Percentiles rank a stretch among this genome's conserved stretches.
Conservation (phyloP, 1,139 yeast species). For the Debaryomycetaceae sp. region DNA sequence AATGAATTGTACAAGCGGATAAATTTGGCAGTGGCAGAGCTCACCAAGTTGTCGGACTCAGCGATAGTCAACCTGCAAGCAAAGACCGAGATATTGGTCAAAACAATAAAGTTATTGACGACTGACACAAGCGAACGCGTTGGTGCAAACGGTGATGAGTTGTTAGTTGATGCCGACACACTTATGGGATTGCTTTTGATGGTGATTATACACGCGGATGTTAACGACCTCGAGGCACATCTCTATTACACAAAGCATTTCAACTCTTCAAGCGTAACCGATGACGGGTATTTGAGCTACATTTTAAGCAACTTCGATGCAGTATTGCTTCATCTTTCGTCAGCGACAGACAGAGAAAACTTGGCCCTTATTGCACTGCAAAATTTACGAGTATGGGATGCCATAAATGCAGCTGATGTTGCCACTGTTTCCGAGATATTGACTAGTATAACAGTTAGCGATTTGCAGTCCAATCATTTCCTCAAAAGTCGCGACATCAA, state of each 20-base stretch:
- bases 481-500: slow-evolving; percentile 48
- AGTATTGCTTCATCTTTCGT: slow-evolving; percentile 58
- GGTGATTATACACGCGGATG: slow-evolving; percentile 63
- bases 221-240: slow-evolving; percentile 59
- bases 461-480: slow-evolving; percentile 35
- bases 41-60: slow-evolving; percentile 46
- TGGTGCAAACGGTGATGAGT: slow-evolving; percentile 14
- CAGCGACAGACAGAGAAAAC: slow-evolving; percentile 30
- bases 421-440: slow-evolving; percentile 17
- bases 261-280: slow-evolving; percentile 27
- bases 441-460: slow-evolving; percentile 14
- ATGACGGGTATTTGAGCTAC: slow-evolving; percentile 38
- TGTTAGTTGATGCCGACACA: slow-evolving; percentile 73
- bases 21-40: slow-evolving; percentile 47
- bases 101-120: slow-evolving; percentile 53
- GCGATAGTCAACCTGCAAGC: slow-evolving; percentile 45
- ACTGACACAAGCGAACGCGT: slow-evolving; percentile 12
- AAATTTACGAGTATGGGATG: slow-evolving; percentile 54
- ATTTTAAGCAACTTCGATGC: slow-evolving; percentile 78
- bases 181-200: slow-evolving; percentile 68
- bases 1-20: slow-evolving; percentile 48
- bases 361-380: slow-evolving; percentile 40
- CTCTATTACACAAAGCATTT: slow-evolving; percentile 62
- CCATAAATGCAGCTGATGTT: slow-evolving; percentile 37
- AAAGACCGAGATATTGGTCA: slow-evolving; percentile 50